Base-by-base conservation (phyloP, 371 early-diverging fungal species). In the Zopfochytrium polystomum region DNA sequence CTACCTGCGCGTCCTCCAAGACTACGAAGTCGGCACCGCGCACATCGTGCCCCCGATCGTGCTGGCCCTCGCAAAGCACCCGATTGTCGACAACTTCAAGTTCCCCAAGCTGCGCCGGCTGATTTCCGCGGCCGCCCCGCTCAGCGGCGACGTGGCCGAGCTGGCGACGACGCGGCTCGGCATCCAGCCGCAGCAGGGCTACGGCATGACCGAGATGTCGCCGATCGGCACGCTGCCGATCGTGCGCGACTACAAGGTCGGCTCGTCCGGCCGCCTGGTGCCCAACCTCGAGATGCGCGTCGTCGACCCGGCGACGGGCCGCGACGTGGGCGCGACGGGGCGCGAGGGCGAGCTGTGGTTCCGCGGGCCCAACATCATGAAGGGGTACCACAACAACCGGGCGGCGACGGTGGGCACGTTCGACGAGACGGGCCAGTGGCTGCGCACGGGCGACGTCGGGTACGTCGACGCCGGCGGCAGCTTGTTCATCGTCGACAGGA, bases 321-420 rank as follows among this genome's bases (percentile, higher is more conserved):
- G 51, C 25, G 72, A 66, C 32, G 52, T 42, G 1, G 25, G 22
- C 5, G 33, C 29, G 15, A 13, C 15, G 4, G 48, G 46, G 7
- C 15, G 50, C 18, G 50, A 58, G 46, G 70, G 70, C 11, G 70
- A 70, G 42, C 32, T 93, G 56, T 79, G 89, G 56, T 55, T 93
- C 53, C 80, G 84, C n/a, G 91, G 95, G 0, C 89, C 92, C 2
- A 89, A 86, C 55, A 76, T 91, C 11, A 90, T 91, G 90, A 70
- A 68, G 47, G 63, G 62, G 7, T 63, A 93, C 60, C 78, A 90
- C 51, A 90, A 92, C 78, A 90, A 91, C 62, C 75, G 84, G 18
- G 77, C 80, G 43, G 93, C 93, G 9, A 93, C 88, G 22, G 77
- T 72, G 5, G 72, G 80, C 29, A 79, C 88, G 0, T 91, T 91